phyloP scores from a whole-genome alignment of 306 rosid species.

The Acacia melanoxylon region DNA sequence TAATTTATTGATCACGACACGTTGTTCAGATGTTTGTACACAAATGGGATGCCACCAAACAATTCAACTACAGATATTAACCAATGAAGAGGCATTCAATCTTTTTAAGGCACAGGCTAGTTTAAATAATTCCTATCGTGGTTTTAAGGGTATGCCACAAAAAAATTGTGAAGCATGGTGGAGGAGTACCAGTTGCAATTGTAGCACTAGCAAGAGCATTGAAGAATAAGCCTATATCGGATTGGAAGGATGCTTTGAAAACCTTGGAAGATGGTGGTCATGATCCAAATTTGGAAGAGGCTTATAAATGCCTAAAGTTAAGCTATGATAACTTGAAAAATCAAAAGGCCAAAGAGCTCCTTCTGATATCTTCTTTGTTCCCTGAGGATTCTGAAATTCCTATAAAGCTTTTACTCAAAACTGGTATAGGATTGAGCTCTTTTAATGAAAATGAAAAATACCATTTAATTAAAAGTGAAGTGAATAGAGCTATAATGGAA shows the following conservation, averaged over 20 bases:
- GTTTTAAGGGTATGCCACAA: neutral
- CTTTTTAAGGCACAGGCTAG: conserved; percentile 7
- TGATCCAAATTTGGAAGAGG: neutral
- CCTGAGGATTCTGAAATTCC: conserved; percentile 18
- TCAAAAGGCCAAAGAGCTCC: neutral
- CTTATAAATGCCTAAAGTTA: conserved; percentile 6
- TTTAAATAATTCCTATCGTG: neutral
- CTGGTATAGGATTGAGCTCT: neutral
- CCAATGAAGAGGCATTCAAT: neutral
- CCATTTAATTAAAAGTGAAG: neutral
- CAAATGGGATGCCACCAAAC: neutral
- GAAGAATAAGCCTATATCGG: neutral
- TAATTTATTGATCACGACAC: conserved; percentile 16
- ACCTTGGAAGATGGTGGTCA: neutral
- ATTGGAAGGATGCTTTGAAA: conserved; percentile 4
- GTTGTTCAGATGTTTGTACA: neutral
- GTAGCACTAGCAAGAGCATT: conserved; percentile 8
- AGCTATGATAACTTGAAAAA: conserved; percentile 26
- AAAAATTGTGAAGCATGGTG: neutral
- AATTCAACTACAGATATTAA: neutral
- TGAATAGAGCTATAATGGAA: neutral
- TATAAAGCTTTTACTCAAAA: neutral
- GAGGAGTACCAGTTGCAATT: conserved; percentile 22
- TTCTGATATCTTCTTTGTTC: conserved; percentile 26
- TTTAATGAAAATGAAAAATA: neutral